Base-by-base conservation (phyloP, 1,139 yeast species). In the Cylindricascospora bacillispora region DNA sequence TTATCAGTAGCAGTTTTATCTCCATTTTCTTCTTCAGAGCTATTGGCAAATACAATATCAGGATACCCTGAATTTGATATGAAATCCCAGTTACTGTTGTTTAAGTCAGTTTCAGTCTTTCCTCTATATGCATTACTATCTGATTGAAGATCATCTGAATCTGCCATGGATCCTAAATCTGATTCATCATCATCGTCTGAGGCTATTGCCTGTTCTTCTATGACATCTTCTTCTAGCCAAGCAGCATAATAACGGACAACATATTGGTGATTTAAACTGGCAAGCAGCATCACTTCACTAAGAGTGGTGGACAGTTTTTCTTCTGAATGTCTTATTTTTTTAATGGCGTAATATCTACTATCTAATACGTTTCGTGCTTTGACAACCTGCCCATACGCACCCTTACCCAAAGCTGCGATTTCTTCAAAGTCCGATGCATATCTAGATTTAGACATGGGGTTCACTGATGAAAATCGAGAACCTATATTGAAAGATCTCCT, bases 371-470 rank as follows among this genome's bases (percentile, higher is more conserved):
- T 86, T 37, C 98, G 65, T 0, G 92, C 98, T 47, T 86, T 86
- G 12, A 89, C 95, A 9, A 92, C 99, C 51, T 86, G 95, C 6
- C 98, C 99, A 59, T 79, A 92, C 0, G 93, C 98, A 20, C 99
- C 99, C 45, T 77, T 73, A 2, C 99, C 98, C n/a, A 92, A 57
- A 15, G 74, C 70, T 0, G 92, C 92, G 26, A 85, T 79, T 51
- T 89, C 98, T 54, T 89, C 98, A 54, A 92, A 92, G 50, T 92
- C 98, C 34, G 72, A 70, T 1, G 70, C 70, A 49, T 78, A 78
- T 35, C 89, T 61, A 0, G 86, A 77, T 30, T 57, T 24, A 26
- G 49, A 34, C 6, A 43, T 38, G 3, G 51, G 41, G 11, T 49
- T 49, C 3, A 50, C 35, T 6, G 57, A 52, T 4, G 58, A 54